phyloP scores from a whole-genome alignment of 768 basidiomycete species.

The Fistulinella prunicolor region DNA sequence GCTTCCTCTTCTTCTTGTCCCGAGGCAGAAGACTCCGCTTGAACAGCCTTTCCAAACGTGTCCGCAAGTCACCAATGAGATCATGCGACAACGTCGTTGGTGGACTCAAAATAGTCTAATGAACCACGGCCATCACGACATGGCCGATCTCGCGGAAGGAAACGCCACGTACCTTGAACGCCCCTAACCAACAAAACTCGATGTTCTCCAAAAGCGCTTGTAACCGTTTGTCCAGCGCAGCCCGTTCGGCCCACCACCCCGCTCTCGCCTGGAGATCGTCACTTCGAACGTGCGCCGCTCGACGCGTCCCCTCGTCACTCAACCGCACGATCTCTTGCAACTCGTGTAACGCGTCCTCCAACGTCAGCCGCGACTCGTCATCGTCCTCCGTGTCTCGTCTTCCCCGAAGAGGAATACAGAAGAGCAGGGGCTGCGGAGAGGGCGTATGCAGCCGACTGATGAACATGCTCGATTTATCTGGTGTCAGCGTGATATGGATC shows the following conservation, averaged over 20 bases:
- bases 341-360: constrained; percentile 70
- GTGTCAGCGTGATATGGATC: constrained; percentile 77
- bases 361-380: constrained; percentile 70
- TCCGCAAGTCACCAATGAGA: constrained; percentile 54
- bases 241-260: constrained; percentile 85
- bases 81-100: constrained; percentile 42
- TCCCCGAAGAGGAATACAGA: constrained; percentile 86
- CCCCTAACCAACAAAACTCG: constrained; percentile 96
- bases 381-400: constrained; percentile 73
- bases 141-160: neutral
- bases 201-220: constrained; percentile 75
- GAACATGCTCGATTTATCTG: constrained; percentile 81
- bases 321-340: constrained; percentile 74
- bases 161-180: constrained; percentile 75
- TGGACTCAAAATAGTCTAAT: constrained; percentile 59
- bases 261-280: constrained; percentile 62
- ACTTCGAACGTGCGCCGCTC: constrained; percentile 66
- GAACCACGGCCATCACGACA: neutral
- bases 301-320: constrained; percentile 74
- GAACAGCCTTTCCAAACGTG: constrained; percentile 73
- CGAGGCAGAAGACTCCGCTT: constrained; percentile 56
- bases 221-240: constrained; percentile 72
- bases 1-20: constrained; percentile 56
- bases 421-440: constrained; percentile 60
- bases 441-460: constrained; percentile 71